phyloP scores from a whole-genome alignment of 1,284 basidiomycete genomes.

The Ustilago hordei region DNA sequence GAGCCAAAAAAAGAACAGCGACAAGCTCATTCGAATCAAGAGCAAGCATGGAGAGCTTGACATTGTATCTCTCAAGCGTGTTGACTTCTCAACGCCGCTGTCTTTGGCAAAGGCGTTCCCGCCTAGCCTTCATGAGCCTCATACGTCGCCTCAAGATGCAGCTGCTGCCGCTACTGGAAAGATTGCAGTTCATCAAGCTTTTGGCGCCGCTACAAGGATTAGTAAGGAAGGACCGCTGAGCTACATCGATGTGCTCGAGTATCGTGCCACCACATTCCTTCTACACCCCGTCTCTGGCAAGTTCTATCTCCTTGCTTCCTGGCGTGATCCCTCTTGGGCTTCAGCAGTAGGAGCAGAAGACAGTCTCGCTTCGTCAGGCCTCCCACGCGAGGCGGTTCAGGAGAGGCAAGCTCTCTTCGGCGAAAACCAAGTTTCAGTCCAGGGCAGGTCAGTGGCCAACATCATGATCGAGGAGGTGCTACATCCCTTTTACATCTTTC shows the following conservation, averaged over 20 bases:
- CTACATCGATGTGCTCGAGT: conserved; percentile 42
- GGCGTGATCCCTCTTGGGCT: conserved; percentile 33
- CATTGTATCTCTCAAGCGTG: conserved; percentile 40
- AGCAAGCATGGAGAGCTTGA: conserved; percentile 49
- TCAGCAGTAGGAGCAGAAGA: conserved; percentile 17
- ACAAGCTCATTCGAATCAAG: conserved; percentile 44
- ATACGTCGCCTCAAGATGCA: conserved; percentile 21
- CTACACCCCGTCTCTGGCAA: conserved; percentile 41
- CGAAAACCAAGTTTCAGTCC: conserved; percentile 42
- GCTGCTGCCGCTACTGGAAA: conserved; percentile 10
- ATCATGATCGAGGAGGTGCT: conserved; percentile 51
- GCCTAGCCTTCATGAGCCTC: conserved; percentile 21
- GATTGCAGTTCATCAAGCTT: background rate
- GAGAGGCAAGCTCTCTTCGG: conserved; percentile 46
- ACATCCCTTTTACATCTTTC: conserved; percentile 59
- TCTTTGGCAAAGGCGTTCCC: conserved; percentile 25
- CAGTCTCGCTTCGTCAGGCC: conserved; percentile 24
- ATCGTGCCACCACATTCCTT: conserved; percentile 42
- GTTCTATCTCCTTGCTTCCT: conserved; percentile 36
- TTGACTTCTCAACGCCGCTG: conserved; percentile 26
- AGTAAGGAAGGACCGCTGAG: background rate
- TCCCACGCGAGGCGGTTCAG: conserved; percentile 1
- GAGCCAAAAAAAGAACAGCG: conserved; percentile 3
- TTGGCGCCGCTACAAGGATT: background rate
- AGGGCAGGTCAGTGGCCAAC: conserved; percentile 32